phyloP scores from a whole-genome alignment of 176 grass and related monocot species.

The Bonia amplexicaulis region DNA sequence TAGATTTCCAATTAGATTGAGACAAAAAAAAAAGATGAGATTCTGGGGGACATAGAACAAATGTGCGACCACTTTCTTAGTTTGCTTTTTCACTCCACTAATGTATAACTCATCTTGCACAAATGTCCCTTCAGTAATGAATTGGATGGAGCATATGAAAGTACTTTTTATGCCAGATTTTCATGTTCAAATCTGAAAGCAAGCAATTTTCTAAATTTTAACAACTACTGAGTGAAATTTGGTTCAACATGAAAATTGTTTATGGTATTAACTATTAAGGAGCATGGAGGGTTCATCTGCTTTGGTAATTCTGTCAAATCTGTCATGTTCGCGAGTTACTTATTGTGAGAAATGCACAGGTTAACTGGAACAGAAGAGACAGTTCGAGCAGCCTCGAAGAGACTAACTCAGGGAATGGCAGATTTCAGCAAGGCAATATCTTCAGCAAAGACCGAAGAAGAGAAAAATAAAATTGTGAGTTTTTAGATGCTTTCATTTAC shows the following conservation, averaged over 20 bases:
- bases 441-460: slow-evolving; percentile 82
- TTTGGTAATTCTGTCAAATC: background rate
- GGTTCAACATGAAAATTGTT: background rate
- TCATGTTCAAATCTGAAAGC: background rate
- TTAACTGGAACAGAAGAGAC: slow-evolving; percentile 81
- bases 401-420: slow-evolving; percentile 78
- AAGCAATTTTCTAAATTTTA: background rate
- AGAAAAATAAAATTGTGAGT: slow-evolving; percentile 80
- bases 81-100: background rate
- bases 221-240: background rate
- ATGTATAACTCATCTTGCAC: background rate
- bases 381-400: slow-evolving; percentile 67
- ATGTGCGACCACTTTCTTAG: background rate
- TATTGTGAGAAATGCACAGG: slow-evolving; percentile 45
- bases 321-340: slow-evolving; percentile 11
- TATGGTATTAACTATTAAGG: background rate
- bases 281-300: background rate
- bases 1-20: background rate
- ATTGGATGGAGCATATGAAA: background rate
- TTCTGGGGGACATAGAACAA: background rate
- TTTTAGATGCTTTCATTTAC: slow-evolving; percentile 16
- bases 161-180: background rate
- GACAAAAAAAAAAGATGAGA: background rate
- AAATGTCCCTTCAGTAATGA: background rate
- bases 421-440: slow-evolving; percentile 80